Evolutionary conservation across 352 stramenopile genomes (phyloP).

Genomic region (Phytophthora foliorum): DNA sequence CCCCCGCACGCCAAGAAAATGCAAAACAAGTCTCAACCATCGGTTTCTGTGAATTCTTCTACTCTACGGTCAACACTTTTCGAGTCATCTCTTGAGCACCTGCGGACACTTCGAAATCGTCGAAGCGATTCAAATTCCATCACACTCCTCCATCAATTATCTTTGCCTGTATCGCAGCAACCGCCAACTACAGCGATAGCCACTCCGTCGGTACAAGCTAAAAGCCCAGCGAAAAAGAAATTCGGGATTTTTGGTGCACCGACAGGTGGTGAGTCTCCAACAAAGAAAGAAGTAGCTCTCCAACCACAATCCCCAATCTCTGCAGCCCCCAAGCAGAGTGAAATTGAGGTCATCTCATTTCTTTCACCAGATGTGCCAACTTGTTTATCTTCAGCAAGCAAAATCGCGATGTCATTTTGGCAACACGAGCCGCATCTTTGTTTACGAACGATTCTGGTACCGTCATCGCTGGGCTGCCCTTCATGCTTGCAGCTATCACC

Average conservation of each 20-base stretch:
- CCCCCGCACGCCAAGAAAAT: conserved; percentile 19
- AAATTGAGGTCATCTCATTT: conserved; percentile 13
- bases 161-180: conserved; percentile 9
- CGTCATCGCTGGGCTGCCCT: conserved; percentile 28
- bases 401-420: conserved; percentile 39
- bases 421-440: conserved; percentile 29
- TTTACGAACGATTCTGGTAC: conserved; percentile 29
- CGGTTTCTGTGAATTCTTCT: background rate
- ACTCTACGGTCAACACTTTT: conserved; percentile 38
- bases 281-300: background rate
- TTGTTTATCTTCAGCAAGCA: conserved; percentile 3
- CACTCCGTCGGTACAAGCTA: background rate
- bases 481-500: conserved; percentile 48
- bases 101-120: conserved; percentile 19
- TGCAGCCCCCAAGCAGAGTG: background rate
- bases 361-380: background rate
- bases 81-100: conserved; percentile 27
- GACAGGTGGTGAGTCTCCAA: background rate
- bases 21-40: conserved; percentile 1
- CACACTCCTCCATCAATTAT: conserved; percentile 17
- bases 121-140: conserved; percentile 14
- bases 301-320: background rate
- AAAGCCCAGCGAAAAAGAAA: conserved; percentile 30
- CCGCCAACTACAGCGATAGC: background rate
- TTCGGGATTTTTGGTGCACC: conserved; percentile 27